Percentiles rank a stretch among this genome's conserved stretches.
Evolutionary conservation across 495 filamentous ascomycete genomes (phyloP).

Genomic region (Choiromyces venosus): DNA sequence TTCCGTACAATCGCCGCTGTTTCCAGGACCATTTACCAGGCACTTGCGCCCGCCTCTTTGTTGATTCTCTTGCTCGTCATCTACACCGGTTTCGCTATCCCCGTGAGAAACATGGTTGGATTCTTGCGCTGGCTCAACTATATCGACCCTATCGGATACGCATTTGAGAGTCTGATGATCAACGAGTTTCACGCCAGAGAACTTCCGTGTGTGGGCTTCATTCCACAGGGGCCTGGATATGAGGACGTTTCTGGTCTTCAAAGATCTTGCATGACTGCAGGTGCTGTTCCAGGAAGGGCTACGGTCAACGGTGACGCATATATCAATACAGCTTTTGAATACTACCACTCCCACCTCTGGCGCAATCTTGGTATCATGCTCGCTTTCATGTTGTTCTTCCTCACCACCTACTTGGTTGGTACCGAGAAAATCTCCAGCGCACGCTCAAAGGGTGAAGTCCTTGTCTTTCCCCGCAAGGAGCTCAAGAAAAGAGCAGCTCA

Average conservation of each 20-base stretch:
- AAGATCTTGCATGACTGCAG: slow-evolving; percentile 53
- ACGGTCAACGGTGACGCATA: slow-evolving; percentile 57
- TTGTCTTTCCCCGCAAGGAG: slow-evolving; percentile 76
- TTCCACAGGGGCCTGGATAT: slow-evolving; percentile 51
- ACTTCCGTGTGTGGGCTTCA: slow-evolving; percentile 58
- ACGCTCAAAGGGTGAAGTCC: slow-evolving; percentile 80
- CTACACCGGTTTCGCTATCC: slow-evolving; percentile 87
- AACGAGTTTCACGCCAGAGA: slow-evolving; percentile 73
- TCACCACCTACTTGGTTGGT: slow-evolving; percentile 59
- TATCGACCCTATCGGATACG: slow-evolving; percentile 76
- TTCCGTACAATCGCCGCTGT: slow-evolving; percentile 80
- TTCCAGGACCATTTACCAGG: slow-evolving; percentile 72
- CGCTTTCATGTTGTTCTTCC: slow-evolving; percentile 65
- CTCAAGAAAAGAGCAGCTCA: slow-evolving; percentile 51
- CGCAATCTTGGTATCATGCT: slow-evolving; percentile 74
- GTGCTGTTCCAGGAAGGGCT: slow-evolving; percentile 52
- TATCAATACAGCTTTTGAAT: slow-evolving; percentile 52
- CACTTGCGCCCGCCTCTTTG: slow-evolving; percentile 74
- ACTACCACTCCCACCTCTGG: slow-evolving; percentile 61
- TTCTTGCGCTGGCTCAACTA: slow-evolving; percentile 90
- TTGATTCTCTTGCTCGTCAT: slow-evolving; percentile 78
- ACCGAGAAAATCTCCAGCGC: slow-evolving; percentile 71
- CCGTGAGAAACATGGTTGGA: slow-evolving; percentile 64
- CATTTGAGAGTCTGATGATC: slow-evolving; percentile 82
- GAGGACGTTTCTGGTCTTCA: slow-evolving; percentile 43